A percentile compares a stretch with the other conserved stretches of the same genome.
These are phyloP conservation scores for Lentinus tigrinus DNA, from an alignment of 768 basidiomycete species.

Conservation along the genomic window DNA sequence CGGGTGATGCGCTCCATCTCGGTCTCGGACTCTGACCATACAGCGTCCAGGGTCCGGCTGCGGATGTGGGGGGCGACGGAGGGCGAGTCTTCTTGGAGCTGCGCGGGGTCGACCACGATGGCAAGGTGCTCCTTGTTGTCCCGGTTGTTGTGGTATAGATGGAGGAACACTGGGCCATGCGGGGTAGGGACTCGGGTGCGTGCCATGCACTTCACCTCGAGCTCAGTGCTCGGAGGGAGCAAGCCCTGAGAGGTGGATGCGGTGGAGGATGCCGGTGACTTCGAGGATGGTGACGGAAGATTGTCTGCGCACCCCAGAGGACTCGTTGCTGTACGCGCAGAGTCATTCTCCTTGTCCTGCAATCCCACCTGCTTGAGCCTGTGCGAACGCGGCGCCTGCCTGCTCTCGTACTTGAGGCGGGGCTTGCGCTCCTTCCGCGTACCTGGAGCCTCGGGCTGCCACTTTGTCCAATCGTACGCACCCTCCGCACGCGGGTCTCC, in stretches of 20 bases:
- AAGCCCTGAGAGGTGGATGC: constrained; percentile 18
- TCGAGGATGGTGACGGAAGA: constrained; percentile 31
- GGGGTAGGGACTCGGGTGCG: constrained; percentile 97
- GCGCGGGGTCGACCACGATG: constrained; percentile 89
- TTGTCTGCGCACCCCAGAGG: constrained; percentile 40
- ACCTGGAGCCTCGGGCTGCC: constrained; percentile 41
- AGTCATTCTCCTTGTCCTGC: constrained; percentile 53
- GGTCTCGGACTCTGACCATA: constrained; percentile 85
- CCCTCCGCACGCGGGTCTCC: constrained; percentile 52
- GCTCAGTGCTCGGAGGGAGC: constrained; percentile 25
- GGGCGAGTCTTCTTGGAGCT: constrained; percentile 53
- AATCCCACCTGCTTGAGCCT: constrained; percentile 40
- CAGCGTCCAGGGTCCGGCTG: constrained; percentile 74
- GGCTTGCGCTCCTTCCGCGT: constrained; percentile 40
- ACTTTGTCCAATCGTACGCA: constrained; percentile 59
- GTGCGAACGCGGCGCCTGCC: constrained; percentile 70
- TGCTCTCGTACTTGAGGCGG: constrained; percentile 63
- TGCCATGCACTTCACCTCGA: constrained; percentile 92
- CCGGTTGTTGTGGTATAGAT: constrained; percentile 90
- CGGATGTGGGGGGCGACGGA: constrained; percentile 58
- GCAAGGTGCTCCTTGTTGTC: constrained; percentile 96
- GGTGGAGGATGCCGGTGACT: constrained; percentile 13
- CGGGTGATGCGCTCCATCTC: constrained; percentile 91
- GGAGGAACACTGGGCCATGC: constrained; percentile 89
- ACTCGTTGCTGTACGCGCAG: constrained; percentile 35